Conservation (phyloP, 73 alveolate genomes). For the Blepharisma japonicum region DNA sequence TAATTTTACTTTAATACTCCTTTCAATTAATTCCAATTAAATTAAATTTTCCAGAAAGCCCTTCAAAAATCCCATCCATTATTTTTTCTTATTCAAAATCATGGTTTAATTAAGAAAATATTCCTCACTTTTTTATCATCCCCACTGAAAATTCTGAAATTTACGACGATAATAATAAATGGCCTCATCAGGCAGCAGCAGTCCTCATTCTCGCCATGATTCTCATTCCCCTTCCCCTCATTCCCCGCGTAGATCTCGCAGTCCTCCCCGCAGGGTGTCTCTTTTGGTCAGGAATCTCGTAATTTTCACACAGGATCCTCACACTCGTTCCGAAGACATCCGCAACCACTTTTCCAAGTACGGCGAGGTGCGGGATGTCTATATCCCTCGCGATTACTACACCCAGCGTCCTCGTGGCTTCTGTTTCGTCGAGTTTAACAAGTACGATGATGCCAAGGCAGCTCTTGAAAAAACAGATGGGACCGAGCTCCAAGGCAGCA, state of each 20-base stretch:
- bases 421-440: slow-evolving; percentile 33
- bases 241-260: slow-evolving; percentile 13
- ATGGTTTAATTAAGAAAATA: no score
- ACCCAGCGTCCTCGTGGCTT: slow-evolving; percentile 26
- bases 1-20: no score
- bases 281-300: not conserved
- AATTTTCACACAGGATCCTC: slow-evolving; percentile 11
- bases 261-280: not conserved
- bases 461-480: slow-evolving; percentile 36
- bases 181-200: no score
- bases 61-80: no score
- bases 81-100: no score
- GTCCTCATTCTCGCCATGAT: no score
- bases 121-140: no score
- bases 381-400: slow-evolving; percentile 38
- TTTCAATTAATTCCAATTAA: no score
- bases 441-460: slow-evolving; percentile 28
- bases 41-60: no score
- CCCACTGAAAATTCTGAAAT: no score
- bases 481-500: slow-evolving; percentile 23
- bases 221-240: slow-evolving; percentile 11
- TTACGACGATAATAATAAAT: no score
- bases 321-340: slow-evolving; percentile 9
- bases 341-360: slow-evolving; percentile 26
- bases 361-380: slow-evolving; percentile 36